Base-by-base conservation (phyloP, 225 moss, liverwort and hornwort genomes). In the Ulota crispa region DNA sequence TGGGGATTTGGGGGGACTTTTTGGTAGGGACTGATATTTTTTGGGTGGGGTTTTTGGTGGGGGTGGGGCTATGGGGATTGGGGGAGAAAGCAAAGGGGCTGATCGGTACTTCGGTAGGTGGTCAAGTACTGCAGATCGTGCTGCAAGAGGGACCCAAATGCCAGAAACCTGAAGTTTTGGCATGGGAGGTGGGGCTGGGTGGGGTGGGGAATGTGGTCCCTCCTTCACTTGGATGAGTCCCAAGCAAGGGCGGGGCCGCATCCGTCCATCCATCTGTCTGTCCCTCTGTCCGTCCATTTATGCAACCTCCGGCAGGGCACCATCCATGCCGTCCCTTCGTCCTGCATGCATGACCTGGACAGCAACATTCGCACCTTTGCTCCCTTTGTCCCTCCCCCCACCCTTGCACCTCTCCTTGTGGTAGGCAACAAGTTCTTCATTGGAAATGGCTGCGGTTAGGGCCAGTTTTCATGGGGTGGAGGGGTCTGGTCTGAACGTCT, bases 331-430 rank as follows among this genome's bases (percentile, higher is more conserved):
- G 26, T 68, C 2, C 6, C 43, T 64, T 32, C 39, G 9, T 39
- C 70, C 56, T 64, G 72, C 60, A 16, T 73, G 85, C 79, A 79
- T 70, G 86, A 71, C 36, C 80, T 15, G 24, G 71, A 80, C 86
- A 71, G 76, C 86, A 86, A 71, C 47, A 76, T 83, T 65, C 5
- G 86, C 80, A 76, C 86, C 83, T 72, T 52, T 28, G 53, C 50
- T 16, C 50, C 45, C 11, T 45, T 45, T 45, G 45, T 3, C 13
- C 45, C 43, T 11, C 2, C 45, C 14, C 11, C 36, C 36, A 6
- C 36, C 36, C 36, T 7, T 6, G 34, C 34, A 34, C 14, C 16
- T 6, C 16, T 14, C 50, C 50, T 16, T 18, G 50, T 18, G 50
- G 50, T 50, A 50, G 16, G 13, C 43, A 43, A 43, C 43, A 43